Evolutionary conservation across 2,329 filamentous ascomycete species (phyloP), one percentile per base, ranked within the genome.

Genomic region (Ophiostoma piceae): DNA sequence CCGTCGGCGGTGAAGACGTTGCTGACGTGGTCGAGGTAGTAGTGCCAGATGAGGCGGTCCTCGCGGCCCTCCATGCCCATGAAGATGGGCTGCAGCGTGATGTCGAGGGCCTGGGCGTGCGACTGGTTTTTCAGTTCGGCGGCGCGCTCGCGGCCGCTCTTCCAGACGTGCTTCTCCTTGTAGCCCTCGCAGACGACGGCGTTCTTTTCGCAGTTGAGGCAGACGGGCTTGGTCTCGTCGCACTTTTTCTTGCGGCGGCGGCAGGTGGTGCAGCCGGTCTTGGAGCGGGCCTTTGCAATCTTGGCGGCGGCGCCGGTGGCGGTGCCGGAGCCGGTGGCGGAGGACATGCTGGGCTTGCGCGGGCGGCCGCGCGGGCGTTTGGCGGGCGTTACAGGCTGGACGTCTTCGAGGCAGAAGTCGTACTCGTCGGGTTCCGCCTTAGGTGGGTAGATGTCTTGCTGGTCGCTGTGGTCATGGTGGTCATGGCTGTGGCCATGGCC

Each of bases 151-250:
- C 87, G 92, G 37, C 92, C 92, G 76, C 92, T 94, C 78, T 89
- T 92, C 93, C 93, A 97, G 68, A 92, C 86, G 71, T 92, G 90
- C 77, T 92, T 92, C 72, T 92, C 90, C 67, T 92, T 91, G 76
- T 96, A 97, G 14, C 93, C 93, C 79, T 96, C 92, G 77, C 93
- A 97, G 14, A 94, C 87, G 14, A 96, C 92, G 9, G 92, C 92
- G 77, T 96, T 97, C 83, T 96, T 97, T 80, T 95, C 90, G 76
- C 93, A 97, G 75, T 96, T 96, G 79, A 92, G 84, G 75, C 91
- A 90, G 87, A 90, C 76, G 85, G 87, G 87, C 74, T 89, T 90
- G 16, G 86, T 84, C 78, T 90, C 88, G 74, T 90, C 88, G 74
- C 88, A 90, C 79, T 90, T 90, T 85, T 90, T 90, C 81, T 90